Conservation (phyloP, 106 monocot species). For the Posidonia australis region DNA sequence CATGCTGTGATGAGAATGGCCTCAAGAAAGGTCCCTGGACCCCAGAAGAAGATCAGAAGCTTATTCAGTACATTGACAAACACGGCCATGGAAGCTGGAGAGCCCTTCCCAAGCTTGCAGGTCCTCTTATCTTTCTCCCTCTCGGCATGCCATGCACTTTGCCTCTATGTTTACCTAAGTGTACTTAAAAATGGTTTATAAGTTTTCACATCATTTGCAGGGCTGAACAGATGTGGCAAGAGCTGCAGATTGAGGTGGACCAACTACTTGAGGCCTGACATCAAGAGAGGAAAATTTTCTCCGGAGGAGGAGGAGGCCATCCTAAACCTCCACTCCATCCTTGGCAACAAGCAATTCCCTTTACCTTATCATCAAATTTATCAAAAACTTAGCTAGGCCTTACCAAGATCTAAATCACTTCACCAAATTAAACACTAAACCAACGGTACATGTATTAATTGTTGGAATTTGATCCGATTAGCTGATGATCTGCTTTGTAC, state of each 20-base stretch:
- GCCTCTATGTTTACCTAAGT: not conserved
- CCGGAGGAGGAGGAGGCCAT: slow-evolving; percentile 51
- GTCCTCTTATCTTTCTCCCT: not conserved
- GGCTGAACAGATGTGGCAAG: slow-evolving; percentile 59
- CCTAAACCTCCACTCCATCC: slow-evolving; percentile 44
- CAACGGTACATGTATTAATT: too few relatives aligned
- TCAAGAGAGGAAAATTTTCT: slow-evolving; percentile 62
- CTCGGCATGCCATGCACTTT: not conserved
- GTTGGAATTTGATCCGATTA: too few relatives aligned
- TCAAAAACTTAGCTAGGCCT: not conserved
- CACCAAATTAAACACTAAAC: too few relatives aligned
- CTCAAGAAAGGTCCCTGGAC: slow-evolving; percentile 97
- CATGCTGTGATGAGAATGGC: slow-evolving; percentile 76
- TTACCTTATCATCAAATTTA: not conserved
- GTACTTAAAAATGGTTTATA: too few relatives aligned
- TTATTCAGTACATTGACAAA: slow-evolving; percentile 59
- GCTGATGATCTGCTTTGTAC: not conserved
- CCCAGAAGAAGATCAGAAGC: slow-evolving; percentile 74
- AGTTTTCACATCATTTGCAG: slow-evolving; percentile 14
- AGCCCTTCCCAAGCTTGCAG: slow-evolving; percentile 82
- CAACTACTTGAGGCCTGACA: slow-evolving; percentile 57
- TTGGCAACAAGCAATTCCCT: slow-evolving; percentile 46
- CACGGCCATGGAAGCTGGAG: slow-evolving; percentile 92
- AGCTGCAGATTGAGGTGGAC: slow-evolving; percentile 68
- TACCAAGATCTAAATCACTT: too few relatives aligned